Evolutionary conservation across 2,329 filamentous ascomycete species (phyloP).

Genomic region (Trichoderma sp.): DNA sequence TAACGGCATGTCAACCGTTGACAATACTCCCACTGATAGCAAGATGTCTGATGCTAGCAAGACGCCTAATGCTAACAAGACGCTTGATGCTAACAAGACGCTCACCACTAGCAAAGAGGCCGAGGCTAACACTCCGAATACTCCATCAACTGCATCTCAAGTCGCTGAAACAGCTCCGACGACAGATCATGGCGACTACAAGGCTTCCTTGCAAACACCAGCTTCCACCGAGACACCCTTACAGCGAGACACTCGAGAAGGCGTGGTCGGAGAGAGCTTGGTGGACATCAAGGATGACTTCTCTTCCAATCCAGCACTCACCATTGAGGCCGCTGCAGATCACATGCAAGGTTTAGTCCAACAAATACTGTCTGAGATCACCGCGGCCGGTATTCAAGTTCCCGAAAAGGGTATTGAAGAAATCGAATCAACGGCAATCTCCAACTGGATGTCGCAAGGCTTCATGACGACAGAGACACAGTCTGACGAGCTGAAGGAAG

Average conservation of each 20-base stretch:
- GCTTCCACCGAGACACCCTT: not conserved
- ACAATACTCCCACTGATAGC: not conserved
- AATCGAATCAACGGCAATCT: slow-evolving; percentile 34
- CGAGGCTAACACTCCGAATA: not conserved
- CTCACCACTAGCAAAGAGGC: not conserved
- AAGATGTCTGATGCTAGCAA: not conserved
- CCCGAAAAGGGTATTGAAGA: slow-evolving; percentile 27
- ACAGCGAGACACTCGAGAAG: not conserved
- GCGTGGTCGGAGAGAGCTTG: not conserved
- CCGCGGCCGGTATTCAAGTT: slow-evolving; percentile 18
- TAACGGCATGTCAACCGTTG: not conserved
- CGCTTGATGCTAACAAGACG: too few species aligned
- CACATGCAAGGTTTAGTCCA: slow-evolving; percentile 27
- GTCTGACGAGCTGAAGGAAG: slow-evolving; percentile 30
- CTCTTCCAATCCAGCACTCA: not conserved
- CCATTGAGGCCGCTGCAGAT: slow-evolving; percentile 27
- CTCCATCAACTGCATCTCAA: not conserved
- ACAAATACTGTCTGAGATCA: slow-evolving; percentile 27
- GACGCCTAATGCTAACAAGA: not conserved
- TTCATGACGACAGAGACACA: slow-evolving; percentile 31
- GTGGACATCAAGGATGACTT: not conserved
- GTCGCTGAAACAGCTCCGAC: not conserved
- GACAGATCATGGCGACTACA: not conserved
- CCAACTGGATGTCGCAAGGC: slow-evolving; percentile 33
- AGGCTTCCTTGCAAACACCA: not conserved